Evolutionary conservation across 106 monocot species (phyloP).

Genomic region (Dioscorea alata): DNA sequence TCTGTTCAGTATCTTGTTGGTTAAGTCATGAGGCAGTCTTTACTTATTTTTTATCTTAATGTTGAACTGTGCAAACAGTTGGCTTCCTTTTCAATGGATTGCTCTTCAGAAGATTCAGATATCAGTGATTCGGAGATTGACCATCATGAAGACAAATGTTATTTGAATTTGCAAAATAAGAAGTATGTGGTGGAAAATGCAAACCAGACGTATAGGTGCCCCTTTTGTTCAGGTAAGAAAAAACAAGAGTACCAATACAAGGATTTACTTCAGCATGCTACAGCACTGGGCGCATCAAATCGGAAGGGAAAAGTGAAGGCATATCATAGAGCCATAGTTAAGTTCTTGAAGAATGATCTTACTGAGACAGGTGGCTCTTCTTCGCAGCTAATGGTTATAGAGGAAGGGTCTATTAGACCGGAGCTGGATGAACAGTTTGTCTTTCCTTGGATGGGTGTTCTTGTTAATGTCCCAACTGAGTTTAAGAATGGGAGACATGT

Average conservation of each 20-base stretch:
- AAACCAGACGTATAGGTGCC: constrained; percentile 38
- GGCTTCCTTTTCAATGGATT: not conserved
- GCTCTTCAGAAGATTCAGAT: constrained; percentile 22
- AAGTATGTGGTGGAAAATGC: constrained; percentile 15
- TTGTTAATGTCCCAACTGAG: constrained; percentile 62
- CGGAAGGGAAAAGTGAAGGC: constrained; percentile 37
- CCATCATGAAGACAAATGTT: constrained; percentile 21
- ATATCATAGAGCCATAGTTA: constrained; percentile 47
- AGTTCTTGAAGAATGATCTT: constrained; percentile 38
- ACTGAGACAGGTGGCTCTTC: constrained; percentile 4
- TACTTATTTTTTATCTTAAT: not conserved
- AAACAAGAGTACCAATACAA: constrained; percentile 44
- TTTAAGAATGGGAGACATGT: constrained; percentile 29
- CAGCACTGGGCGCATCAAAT: constrained; percentile 30
- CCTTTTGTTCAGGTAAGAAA: constrained; percentile 50
- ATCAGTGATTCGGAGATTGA: constrained; percentile 42
- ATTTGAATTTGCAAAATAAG: constrained; percentile 8
- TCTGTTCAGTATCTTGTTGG: too few species aligned
- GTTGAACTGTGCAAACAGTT: not conserved
- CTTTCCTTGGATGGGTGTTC: constrained; percentile 77
- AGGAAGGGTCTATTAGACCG: constrained; percentile 9
- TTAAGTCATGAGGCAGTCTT: too few species aligned
- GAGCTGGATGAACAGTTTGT: constrained; percentile 50
- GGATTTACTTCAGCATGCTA: constrained; percentile 64
- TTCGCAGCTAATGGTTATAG: constrained; percentile 6